Percentiles rank a stretch among this genome's conserved stretches.
Conservation (phyloP, 768 basidiomycete species). For the Phanerochaete sordida region DNA sequence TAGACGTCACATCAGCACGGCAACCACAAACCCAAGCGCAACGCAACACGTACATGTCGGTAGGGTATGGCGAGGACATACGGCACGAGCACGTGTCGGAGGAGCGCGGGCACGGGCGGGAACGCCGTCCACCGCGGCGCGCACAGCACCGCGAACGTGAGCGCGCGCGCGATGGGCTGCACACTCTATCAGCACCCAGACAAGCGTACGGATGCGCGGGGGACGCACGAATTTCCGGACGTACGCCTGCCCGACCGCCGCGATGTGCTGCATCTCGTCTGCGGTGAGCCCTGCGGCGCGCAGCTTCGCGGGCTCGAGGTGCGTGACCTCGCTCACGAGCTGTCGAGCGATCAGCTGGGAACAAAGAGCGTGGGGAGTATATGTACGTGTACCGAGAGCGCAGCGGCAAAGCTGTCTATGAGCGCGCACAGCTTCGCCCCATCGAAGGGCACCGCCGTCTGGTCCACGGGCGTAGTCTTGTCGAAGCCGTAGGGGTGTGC, state of each 20-base stretch:
- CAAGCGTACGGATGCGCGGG: neutral
- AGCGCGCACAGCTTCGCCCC: neutral
- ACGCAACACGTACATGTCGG: neutral
- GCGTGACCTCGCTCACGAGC: conserved; percentile 12
- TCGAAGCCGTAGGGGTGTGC: conserved; percentile 7
- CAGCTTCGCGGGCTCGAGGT: conserved; percentile 13
- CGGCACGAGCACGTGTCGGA: conserved; percentile 6
- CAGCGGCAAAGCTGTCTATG: conserved; percentile 8
- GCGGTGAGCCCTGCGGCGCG: conserved; percentile 11
- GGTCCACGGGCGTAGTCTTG: conserved; percentile 5
- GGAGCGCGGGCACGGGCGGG: conserved; percentile 10
- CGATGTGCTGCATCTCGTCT: conserved; percentile 11
- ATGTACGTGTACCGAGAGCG: conserved; percentile 7
- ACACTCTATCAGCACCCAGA: neutral
- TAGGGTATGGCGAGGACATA: conserved; percentile 5
- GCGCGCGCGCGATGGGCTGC: conserved; percentile 7
- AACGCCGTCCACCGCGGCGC: conserved; percentile 9
- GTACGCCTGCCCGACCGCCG: conserved; percentile 3
- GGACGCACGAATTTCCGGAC: neutral
- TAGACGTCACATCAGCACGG: neutral
- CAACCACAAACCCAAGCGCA: no score
- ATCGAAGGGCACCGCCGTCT: conserved; percentile 1
- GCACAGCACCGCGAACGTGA: conserved; percentile 5
- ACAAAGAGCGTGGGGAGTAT: no score
- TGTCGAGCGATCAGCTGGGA: neutral